These are phyloP conservation scores for Drechslerella coelobrocha DNA, from an alignment of 2,329 filamentous ascomycete genomes.

Conservation along the genomic window DNA sequence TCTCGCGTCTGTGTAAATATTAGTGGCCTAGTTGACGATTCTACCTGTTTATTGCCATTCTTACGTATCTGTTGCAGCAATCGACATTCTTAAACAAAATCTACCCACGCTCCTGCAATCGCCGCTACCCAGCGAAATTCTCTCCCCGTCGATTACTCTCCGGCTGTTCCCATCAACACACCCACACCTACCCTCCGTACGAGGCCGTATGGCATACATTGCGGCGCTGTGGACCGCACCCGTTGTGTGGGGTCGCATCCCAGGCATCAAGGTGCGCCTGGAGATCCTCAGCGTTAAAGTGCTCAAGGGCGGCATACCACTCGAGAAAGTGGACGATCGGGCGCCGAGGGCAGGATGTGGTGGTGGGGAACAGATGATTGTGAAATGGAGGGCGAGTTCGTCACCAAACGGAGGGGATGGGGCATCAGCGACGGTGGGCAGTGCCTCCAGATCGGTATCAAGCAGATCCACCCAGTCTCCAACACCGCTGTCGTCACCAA, in stretches of 20 bases:
- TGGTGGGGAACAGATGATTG: constrained; percentile 76
- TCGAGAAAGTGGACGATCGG: constrained; percentile 59
- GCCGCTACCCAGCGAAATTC: constrained; percentile 74
- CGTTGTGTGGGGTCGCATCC: constrained; percentile 91
- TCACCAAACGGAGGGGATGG: constrained; percentile 59
- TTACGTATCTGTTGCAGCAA: constrained; percentile 61
- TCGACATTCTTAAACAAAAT: constrained; percentile 70
- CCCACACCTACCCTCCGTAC: constrained; percentile 88
- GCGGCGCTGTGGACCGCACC: constrained; percentile 96
- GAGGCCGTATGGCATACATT: constrained; percentile 85
- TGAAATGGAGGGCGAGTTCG: constrained; percentile 79
- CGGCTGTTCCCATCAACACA: constrained; percentile 78
- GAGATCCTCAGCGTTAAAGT: constrained; percentile 90
- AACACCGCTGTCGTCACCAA: constrained; percentile 44
- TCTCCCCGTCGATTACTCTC: constrained; percentile 75
- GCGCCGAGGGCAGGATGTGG: background rate
- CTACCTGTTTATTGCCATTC: background rate
- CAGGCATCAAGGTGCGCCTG: constrained; percentile 86
- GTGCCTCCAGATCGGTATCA: constrained; percentile 51
- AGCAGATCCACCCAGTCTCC: background rate
- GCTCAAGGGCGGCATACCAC: constrained; percentile 66
- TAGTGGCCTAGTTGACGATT: background rate
- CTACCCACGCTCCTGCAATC: constrained; percentile 72
- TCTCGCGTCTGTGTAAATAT: background rate
- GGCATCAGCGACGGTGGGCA: constrained; percentile 60